Evolutionary conservation across 805 yeast genomes (phyloP), one percentile per base, ranked within the genome.

Genomic region (Lipomyces sp.): DNA sequence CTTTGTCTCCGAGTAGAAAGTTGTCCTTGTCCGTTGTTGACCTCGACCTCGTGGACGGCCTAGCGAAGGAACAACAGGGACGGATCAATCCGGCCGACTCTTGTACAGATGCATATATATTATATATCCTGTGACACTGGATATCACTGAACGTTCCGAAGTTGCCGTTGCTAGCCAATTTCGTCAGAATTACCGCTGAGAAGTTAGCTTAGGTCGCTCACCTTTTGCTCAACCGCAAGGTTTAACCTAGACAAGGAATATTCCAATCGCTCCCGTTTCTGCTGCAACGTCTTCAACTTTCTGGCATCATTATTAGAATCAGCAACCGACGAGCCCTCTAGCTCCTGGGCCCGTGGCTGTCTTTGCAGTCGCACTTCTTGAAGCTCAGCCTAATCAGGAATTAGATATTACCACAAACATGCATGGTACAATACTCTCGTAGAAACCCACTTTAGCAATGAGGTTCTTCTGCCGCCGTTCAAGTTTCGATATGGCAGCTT

Each of bases 301-400:
- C 64, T 66, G 48, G 70, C 54, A 33, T 71, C 67, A 10, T 71
- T 69, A 10, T 60, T 69, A 8, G 33, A 53, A 13, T 56, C 64
- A 33, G 8, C 35, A 34, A 29, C 59, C 11, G 35, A 29, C 11
- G 35, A 29, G 33, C 10, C 30, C 18, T 24, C 35, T 15, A 58
- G 30, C 8, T n/a, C 56, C 56, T 11, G 70, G 15, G 37, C 67
- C 50, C 53, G 63, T 18, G 57, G 63, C 50, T 60, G 66, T 53
- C 60, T 66, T 33, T 70, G 68, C 10, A 75, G 53, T 35, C 77
- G 67, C 10, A 70, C 76, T 59, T 72, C 72, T 59, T 75, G 76
- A 5, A 74, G 65, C 50, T 72, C 70, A 0, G 75, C 75, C 69
- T 73, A 15, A 24, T n/a, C 2, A 29, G n/a, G 10, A 4, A 30